Evolutionary conservation across 805 yeast species (phyloP).

Genomic region (Maudiozyma bulderi): DNA sequence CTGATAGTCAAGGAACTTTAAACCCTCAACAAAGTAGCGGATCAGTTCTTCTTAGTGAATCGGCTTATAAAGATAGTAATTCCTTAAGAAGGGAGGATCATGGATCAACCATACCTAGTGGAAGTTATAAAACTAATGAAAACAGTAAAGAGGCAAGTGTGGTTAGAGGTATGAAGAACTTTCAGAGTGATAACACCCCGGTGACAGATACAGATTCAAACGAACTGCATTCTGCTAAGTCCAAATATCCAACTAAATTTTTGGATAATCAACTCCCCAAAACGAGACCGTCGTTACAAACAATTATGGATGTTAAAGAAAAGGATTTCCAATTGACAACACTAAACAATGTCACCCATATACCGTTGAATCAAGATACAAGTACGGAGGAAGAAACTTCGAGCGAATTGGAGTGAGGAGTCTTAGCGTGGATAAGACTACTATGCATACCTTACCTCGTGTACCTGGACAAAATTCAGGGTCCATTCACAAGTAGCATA

Average conservation of each 20-base stretch:
- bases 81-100: too few species aligned
- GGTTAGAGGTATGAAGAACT: too few species aligned
- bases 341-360: not conserved
- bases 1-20: not conserved
- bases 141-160: too few species aligned
- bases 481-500: too few species aligned
- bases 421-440: not conserved
- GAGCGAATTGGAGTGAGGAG: not conserved
- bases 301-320: not conserved
- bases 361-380: not conserved
- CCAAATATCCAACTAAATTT: not conserved
- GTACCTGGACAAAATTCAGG: not conserved
- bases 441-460: not conserved
- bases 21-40: not conserved
- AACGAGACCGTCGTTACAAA: not conserved
- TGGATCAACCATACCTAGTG: too few species aligned
- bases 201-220: too few species aligned
- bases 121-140: too few species aligned
- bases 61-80: too few species aligned
- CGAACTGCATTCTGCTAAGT: too few species aligned
- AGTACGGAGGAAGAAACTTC: not conserved
- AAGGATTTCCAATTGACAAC: not conserved
- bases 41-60: too few species aligned
- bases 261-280: not conserved
- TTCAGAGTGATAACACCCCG: too few species aligned